Evolutionary conservation across 2,329 filamentous ascomycete genomes (phyloP).

Genomic region (Fusarium verrucosum): DNA sequence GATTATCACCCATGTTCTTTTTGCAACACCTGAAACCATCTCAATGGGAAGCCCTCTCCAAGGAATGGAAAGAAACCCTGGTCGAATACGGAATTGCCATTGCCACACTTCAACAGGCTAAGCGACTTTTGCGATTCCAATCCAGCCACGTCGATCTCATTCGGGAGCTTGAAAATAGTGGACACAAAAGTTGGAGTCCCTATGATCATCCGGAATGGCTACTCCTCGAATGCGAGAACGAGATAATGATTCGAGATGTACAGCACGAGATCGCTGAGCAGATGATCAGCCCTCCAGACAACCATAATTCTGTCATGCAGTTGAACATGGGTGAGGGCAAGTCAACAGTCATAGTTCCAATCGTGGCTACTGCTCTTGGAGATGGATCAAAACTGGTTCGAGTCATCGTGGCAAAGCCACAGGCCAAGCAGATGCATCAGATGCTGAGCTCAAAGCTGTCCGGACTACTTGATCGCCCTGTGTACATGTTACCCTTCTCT

Average conservation of each 20-base stretch:
- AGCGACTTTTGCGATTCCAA: slow-evolving; percentile 49
- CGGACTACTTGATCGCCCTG: slow-evolving; percentile 61
- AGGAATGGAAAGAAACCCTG: slow-evolving; percentile 50
- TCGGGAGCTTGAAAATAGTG: slow-evolving; percentile 58
- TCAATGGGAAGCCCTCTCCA: slow-evolving; percentile 43
- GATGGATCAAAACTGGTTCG: slow-evolving; percentile 62
- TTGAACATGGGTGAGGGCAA: slow-evolving; percentile 79
- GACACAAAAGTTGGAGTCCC: slow-evolving; percentile 66
- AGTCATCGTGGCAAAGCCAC: slow-evolving; percentile 69
- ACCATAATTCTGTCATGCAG: slow-evolving; percentile 66
- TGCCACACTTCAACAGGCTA: slow-evolving; percentile 53
- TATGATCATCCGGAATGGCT: slow-evolving; percentile 65
- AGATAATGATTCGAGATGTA: slow-evolving; percentile 66
- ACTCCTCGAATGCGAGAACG: slow-evolving; percentile 70
- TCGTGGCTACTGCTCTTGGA: slow-evolving; percentile 64
- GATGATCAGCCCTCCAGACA: slow-evolving; percentile 59
- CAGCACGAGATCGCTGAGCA: slow-evolving; percentile 66
- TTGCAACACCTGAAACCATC: slow-evolving; percentile 47
- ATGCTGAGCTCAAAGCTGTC: slow-evolving; percentile 54
- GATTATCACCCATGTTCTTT: slow-evolving; percentile 49
- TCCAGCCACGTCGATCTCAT: slow-evolving; percentile 48
- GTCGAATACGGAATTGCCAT: slow-evolving; percentile 54
- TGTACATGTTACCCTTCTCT: slow-evolving; percentile 69
- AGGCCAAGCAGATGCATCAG: slow-evolving; percentile 66
- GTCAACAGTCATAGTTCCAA: slow-evolving; percentile 73